Evolutionary conservation across 2,329 filamentous ascomycete species (phyloP).

Genomic region (Calonectria ilicicola): DNA sequence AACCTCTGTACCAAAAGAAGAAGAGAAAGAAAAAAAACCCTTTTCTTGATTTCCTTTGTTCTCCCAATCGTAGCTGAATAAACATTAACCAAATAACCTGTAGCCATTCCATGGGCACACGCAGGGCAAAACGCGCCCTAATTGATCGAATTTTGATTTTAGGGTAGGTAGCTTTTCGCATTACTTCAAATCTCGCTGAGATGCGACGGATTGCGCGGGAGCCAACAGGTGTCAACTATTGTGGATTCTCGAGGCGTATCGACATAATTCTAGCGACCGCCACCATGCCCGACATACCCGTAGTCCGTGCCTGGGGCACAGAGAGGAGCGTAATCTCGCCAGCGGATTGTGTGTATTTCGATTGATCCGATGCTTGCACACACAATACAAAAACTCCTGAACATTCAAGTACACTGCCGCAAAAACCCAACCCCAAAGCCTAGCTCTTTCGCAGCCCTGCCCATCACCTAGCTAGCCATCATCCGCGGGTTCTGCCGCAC

Average conservation of each 20-base stretch:
- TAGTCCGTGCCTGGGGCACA: conserved; percentile 29
- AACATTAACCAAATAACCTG: not conserved
- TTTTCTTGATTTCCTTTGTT: too few relatives aligned
- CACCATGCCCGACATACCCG: conserved; percentile 36
- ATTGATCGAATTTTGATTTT: not conserved
- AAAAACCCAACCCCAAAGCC: not conserved
- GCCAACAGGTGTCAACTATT: conserved; percentile 34
- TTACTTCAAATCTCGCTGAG: conserved; percentile 24
- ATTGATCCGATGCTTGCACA: not conserved
- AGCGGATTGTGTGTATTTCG: conserved; percentile 21
- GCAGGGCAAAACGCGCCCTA: not conserved
- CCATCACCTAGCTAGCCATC: not conserved
- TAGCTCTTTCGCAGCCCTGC: not conserved
- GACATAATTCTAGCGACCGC: conserved; percentile 39
- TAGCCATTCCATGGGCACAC: not conserved
- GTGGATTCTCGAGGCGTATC: conserved; percentile 32
- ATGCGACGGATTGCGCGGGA: conserved; percentile 37
- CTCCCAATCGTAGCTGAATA: not conserved
- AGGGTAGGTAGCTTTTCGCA: conserved; percentile 25
- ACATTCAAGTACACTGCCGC: not conserved
- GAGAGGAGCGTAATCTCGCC: conserved; percentile 28
- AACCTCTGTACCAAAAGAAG: too few relatives aligned
- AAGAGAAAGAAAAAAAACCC: too few relatives aligned
- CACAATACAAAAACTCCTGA: not conserved
- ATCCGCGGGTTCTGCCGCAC: conserved; percentile 18